Evolutionary conservation across 2,329 filamentous ascomycete species (phyloP).

Genomic region (Ophiocordyceps unilateralis): DNA sequence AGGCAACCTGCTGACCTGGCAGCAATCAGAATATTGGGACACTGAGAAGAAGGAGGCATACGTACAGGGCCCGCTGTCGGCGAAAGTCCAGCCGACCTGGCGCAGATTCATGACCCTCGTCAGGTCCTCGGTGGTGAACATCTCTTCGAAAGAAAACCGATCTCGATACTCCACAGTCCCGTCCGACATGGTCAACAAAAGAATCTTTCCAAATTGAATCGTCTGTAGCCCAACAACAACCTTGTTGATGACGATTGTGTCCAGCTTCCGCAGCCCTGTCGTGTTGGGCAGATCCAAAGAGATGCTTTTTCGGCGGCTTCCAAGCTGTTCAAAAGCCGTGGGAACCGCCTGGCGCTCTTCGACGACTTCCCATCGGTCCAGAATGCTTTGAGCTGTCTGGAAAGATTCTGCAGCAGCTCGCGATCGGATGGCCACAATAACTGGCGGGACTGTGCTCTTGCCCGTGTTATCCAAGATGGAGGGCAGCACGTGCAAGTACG

Average conservation of each 20-base stretch:
- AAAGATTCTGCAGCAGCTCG: slow-evolving; percentile 36
- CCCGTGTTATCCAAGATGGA: slow-evolving; percentile 40
- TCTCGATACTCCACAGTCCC: slow-evolving; percentile 69
- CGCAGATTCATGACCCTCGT: slow-evolving; percentile 51
- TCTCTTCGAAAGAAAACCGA: slow-evolving; percentile 50
- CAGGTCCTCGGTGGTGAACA: slow-evolving; percentile 46
- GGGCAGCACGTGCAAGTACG: slow-evolving; percentile 58
- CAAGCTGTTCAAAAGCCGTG: slow-evolving; percentile 60
- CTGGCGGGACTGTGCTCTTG: slow-evolving; percentile 37
- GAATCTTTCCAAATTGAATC: slow-evolving; percentile 51
- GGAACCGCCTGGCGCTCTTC: slow-evolving; percentile 52
- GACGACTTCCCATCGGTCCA: slow-evolving; percentile 72
- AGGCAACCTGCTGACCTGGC: slow-evolving; percentile 38
- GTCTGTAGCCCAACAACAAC: slow-evolving; percentile 51
- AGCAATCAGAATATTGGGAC: slow-evolving; percentile 4
- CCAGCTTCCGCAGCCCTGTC: slow-evolving; percentile 40
- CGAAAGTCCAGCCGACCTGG: slow-evolving; percentile 63
- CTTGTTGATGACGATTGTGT: slow-evolving; percentile 55
- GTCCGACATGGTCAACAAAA: slow-evolving; percentile 63
- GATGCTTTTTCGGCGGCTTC: slow-evolving; percentile 39
- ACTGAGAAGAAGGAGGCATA: not conserved
- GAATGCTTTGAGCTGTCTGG: slow-evolving; percentile 51
- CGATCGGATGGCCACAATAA: slow-evolving; percentile 59
- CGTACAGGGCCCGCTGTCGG: slow-evolving; percentile 47
- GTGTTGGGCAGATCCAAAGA: slow-evolving; percentile 14